phyloP scores from a whole-genome alignment of 2,329 filamentous ascomycete genomes.

The Fusarium nodosum region DNA sequence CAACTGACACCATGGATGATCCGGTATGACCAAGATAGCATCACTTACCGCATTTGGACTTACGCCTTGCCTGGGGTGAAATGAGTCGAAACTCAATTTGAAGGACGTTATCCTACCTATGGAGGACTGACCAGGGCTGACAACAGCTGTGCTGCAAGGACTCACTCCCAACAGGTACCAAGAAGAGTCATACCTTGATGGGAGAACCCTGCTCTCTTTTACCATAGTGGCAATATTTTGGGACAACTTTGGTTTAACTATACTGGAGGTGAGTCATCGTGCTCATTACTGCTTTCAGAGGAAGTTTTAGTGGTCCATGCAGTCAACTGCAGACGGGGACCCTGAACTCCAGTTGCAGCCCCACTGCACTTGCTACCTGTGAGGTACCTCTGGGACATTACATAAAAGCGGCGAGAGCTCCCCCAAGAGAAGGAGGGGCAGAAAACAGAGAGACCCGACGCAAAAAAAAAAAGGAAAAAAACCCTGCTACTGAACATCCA shows the following conservation, averaged over 20 bases:
- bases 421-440: slow-evolving; percentile 31
- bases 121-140: slow-evolving; percentile 10
- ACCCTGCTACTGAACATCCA: slow-evolving; percentile 34
- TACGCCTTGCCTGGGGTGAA: slow-evolving; percentile 22
- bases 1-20: not conserved
- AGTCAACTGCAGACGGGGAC: slow-evolving; percentile 2
- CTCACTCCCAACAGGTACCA: slow-evolving; percentile 5
- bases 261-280: slow-evolving; percentile 26
- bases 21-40: slow-evolving; percentile 4
- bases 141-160: slow-evolving; percentile 6
- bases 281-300: slow-evolving; percentile 23
- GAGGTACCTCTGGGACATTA: slow-evolving; percentile 29
- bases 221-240: slow-evolving; percentile 21
- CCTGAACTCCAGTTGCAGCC: slow-evolving; percentile 5
- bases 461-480: slow-evolving; percentile 34
- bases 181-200: slow-evolving; percentile 15
- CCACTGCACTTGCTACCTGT: slow-evolving; percentile 7
- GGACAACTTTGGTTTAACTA: not conserved
- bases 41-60: slow-evolving; percentile 40
- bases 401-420: slow-evolving; percentile 47
- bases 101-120: not conserved
- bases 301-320: slow-evolving; percentile 2
- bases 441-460: slow-evolving; percentile 11
- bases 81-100: slow-evolving; percentile 43
- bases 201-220: slow-evolving; percentile 4